Percentiles rank a stretch among this genome's conserved stretches.
Conservation (phyloP, 2,329 filamentous ascomycete species). For the Onygena corvina region DNA sequence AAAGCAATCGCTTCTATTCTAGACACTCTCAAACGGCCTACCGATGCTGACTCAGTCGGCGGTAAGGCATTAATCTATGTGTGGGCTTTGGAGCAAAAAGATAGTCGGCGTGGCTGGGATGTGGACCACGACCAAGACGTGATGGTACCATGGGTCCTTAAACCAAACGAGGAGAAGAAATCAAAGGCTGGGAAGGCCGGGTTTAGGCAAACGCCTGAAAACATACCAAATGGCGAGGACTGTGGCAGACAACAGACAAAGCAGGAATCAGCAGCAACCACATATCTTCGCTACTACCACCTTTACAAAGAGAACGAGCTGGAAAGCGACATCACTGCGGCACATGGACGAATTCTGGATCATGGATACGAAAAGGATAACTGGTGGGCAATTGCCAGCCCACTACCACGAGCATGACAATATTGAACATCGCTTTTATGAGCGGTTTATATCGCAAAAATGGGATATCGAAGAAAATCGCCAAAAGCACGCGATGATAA, state of each 20-base stretch:
- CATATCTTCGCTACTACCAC: constrained; percentile 87
- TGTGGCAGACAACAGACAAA: background rate
- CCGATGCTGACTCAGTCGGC: constrained; percentile 20
- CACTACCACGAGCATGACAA: constrained; percentile 14
- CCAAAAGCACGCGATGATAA: constrained; percentile 5
- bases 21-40: constrained; percentile 42
- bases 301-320: constrained; percentile 79
- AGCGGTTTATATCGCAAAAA: too few species aligned
- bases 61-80: constrained; percentile 75
- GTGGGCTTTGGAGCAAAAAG: constrained; percentile 88
- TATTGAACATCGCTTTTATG: too few species aligned
- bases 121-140: constrained; percentile 75
- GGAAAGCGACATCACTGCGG: constrained; percentile 61
- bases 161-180: constrained; percentile 21
- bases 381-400: constrained; percentile 73
- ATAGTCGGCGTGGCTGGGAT: constrained; percentile 79
- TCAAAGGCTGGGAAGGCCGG: background rate
- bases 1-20: constrained; percentile 63
- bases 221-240: background rate
- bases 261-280: constrained; percentile 17
- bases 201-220: background rate
- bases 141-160: constrained; percentile 88
- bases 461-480: background rate
- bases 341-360: constrained; percentile 63
- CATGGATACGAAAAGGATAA: constrained; percentile 94